phyloP scores from a whole-genome alignment of 352 stramenopile genomes.

The Phytophthora vignae region DNA sequence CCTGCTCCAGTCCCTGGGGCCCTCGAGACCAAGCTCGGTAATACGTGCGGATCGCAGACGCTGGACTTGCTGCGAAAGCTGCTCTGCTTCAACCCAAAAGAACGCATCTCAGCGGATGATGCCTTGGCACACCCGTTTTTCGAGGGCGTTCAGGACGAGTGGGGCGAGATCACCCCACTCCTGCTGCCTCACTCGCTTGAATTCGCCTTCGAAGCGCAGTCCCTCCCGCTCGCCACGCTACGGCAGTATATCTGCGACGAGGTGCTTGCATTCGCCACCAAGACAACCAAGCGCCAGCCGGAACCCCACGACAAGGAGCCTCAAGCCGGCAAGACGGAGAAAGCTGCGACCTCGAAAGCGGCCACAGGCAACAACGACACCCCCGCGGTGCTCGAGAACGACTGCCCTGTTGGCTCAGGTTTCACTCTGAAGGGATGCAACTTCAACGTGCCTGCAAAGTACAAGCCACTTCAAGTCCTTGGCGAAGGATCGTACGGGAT shows the following conservation, averaged over 20 bases:
- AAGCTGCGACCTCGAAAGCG: constrained; percentile 14
- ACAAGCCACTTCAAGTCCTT: constrained; percentile 87
- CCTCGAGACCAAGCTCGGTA: constrained; percentile 66
- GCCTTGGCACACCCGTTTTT: constrained; percentile 92
- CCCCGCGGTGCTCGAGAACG: constrained; percentile 53
- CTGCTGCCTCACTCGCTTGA: constrained; percentile 79
- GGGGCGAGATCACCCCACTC: constrained; percentile 73
- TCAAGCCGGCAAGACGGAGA: constrained; percentile 15
- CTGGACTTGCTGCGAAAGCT: constrained; percentile 88
- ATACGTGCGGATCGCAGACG: constrained; percentile 49
- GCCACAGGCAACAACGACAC: constrained; percentile 29
- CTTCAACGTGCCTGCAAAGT: constrained; percentile 85
- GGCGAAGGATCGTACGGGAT: constrained; percentile 94
- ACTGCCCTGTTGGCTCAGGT: constrained; percentile 62
- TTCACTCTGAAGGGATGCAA: constrained; percentile 87
- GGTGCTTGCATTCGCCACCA: constrained; percentile 65
- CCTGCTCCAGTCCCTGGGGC: constrained; percentile 58
- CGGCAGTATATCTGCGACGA: constrained; percentile 86
- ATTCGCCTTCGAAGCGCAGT: constrained; percentile 85
- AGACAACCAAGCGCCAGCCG: constrained; percentile 17
- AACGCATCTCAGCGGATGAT: constrained; percentile 91
- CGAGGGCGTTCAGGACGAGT: constrained; percentile 90
- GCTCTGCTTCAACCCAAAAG: constrained; percentile 92
- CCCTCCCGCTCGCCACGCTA: constrained; percentile 71
- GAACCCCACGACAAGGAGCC: constrained; percentile 41